These are phyloP conservation scores for Fusarium cyanostomum DNA, from an alignment of 2,329 filamentous ascomycete species.

Conservation along the genomic window DNA sequence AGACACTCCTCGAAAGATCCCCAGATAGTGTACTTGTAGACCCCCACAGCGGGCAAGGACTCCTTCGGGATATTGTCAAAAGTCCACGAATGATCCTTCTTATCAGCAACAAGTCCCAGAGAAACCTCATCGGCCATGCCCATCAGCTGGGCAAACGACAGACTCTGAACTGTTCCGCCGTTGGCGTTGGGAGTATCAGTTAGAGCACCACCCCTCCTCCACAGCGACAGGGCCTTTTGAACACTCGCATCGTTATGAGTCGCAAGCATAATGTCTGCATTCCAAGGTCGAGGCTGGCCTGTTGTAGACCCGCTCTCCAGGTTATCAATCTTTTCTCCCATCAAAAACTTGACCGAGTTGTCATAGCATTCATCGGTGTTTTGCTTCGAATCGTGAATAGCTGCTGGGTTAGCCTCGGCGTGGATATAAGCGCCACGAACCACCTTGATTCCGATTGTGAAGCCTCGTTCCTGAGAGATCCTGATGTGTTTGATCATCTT, in stretches of 20 bases:
- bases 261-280: slow-evolving; percentile 11
- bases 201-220: neutral
- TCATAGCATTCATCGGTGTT: slow-evolving; percentile 10
- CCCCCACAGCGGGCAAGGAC: slow-evolving; percentile 4
- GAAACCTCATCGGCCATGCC: slow-evolving; percentile 19
- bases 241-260: slow-evolving; percentile 13
- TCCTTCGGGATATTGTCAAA: neutral
- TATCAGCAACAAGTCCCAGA: slow-evolving; percentile 5
- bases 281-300: slow-evolving; percentile 1
- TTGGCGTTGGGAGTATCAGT: neutral
- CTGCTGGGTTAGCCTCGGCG: neutral
- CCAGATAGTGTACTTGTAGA: slow-evolving; percentile 22
- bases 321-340: neutral
- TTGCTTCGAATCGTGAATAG: slow-evolving; percentile 3
- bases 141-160: slow-evolving; percentile 15
- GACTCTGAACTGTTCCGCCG: slow-evolving; percentile 4
- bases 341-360: slow-evolving; percentile 6
- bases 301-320: neutral
- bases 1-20: slow-evolving; percentile 19
- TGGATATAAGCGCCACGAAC: slow-evolving; percentile 11
- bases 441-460: slow-evolving; percentile 11
- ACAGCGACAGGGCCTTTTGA: slow-evolving; percentile 1
- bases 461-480: neutral
- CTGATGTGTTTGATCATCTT: slow-evolving; percentile 13
- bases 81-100: neutral